phyloP scores from a whole-genome alignment of 164 flowering plant genomes.

The Annona cherimola region DNA sequence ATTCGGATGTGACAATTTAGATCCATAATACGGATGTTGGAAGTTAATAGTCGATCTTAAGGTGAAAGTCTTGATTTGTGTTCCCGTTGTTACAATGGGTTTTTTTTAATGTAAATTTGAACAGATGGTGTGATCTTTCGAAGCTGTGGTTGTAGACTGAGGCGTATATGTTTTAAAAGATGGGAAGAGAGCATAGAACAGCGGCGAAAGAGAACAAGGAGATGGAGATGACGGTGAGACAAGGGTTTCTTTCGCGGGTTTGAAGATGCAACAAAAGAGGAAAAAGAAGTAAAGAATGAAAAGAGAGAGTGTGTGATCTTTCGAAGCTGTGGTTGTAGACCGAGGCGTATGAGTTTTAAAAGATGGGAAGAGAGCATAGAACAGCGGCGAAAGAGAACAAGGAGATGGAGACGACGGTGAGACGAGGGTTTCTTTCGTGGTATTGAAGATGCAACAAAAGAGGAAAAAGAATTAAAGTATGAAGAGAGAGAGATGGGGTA shows the following conservation, averaged over 20 bases:
- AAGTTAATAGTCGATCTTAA: not conserved
- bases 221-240: not conserved
- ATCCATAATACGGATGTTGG: not conserved
- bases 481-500: constrained; percentile 25
- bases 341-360: too few species aligned
- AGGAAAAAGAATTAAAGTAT: constrained; percentile 6
- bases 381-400: not conserved
- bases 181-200: not conserved
- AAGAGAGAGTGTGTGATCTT: not conserved
- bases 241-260: not conserved
- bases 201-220: not conserved
- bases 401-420: not conserved
- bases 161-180: not conserved
- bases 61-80: not conserved
- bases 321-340: not conserved
- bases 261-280: constrained; percentile 9
- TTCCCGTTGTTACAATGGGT: not conserved
- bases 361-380: not conserved
- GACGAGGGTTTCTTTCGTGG: not conserved
- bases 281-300: constrained; percentile 13
- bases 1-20: not conserved
- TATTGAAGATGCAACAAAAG: constrained; percentile 10
- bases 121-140: not conserved
- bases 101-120: not conserved
- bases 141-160: not conserved